Evolutionary conservation across 2,329 filamentous ascomycete species (phyloP), one percentile per base, ranked within the genome.

Genomic region (Alternaria longipes): DNA sequence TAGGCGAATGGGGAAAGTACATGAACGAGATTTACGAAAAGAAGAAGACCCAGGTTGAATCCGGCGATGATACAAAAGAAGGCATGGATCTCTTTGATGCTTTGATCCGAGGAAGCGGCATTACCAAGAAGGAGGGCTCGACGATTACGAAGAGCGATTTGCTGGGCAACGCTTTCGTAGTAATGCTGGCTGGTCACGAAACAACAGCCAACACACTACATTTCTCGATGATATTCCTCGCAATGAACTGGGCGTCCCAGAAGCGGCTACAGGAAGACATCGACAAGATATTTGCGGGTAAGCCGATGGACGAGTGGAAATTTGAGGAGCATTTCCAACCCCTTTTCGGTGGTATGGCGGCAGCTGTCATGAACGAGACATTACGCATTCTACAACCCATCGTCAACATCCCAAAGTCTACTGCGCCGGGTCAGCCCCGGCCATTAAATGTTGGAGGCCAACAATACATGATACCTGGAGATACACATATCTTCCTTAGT

Each of bases 301-400:
- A 81, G 16, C 85, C 90, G 22, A 84, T 87, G 5, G 77, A 79
- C 0, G 83, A 85, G 8, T 94, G 91, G 92, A 84, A 88, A 68
- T 94, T 92, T 74, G 91, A 94, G 45, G 78, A 81, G 11, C 82
- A 87, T 67, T 83, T 94, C 63, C 88, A 87, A 44, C 81, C 84
- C 8, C 83, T 95, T 60, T 86, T 92, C 67, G 86, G 84, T 11
- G 88, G 89, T 61, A 89, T 92, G 84, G 80, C 90, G 9, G 92
- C 90, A 18, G 91, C 92, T 4, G 86, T 90, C 68, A 86, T 94
- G 84, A 91, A 93, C 72, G 92, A 95, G 81, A 89, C 90, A 38
- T 83, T 95, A 54, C 88, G 92, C 11, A 71, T 93, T 42, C 83
- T 92, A 60, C 91, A 91, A 2, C 88, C 92, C 0, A 89, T 92